Conservation (phyloP, 495 filamentous ascomycete species). For the Penicillium canariense region DNA sequence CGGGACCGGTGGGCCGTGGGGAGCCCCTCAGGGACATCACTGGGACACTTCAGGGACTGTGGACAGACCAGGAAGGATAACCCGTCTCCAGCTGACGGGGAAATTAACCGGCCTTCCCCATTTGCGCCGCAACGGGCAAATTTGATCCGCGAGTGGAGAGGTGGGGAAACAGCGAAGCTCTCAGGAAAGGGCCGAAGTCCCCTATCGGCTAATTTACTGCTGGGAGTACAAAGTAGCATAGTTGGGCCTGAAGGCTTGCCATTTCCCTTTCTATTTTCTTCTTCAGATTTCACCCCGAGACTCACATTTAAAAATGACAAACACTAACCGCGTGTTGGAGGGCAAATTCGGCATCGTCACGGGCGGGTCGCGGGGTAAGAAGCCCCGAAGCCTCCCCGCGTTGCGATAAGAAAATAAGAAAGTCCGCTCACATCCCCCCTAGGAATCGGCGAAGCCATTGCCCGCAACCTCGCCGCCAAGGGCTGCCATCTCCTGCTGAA, state of each 20-base stretch:
- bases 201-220: conserved; percentile 23
- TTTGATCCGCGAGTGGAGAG: conserved; percentile 23
- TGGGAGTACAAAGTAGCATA: conserved; percentile 8
- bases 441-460: conserved; percentile 89
- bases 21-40: neutral
- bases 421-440: conserved; percentile 7
- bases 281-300: neutral
- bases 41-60: neutral
- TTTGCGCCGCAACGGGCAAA: conserved; percentile 23
- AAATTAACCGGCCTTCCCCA: conserved; percentile 20
- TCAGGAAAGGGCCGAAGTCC: conserved; percentile 5
- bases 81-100: neutral
- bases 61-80: no score
- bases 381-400: conserved; percentile 11
- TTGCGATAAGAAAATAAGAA: conserved; percentile 1
- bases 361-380: conserved; percentile 69
- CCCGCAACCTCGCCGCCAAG: conserved; percentile 72
- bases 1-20: neutral
- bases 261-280: neutral
- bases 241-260: neutral
- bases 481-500: conserved; percentile 67
- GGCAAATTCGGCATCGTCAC: conserved; percentile 76
- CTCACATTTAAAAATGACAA: conserved; percentile 18
- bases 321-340: conserved; percentile 42
- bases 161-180: conserved; percentile 6